These are phyloP conservation scores for Dactylis glomerata DNA, from an alignment of 176 grass and related monocot species.

Conservation along the genomic window DNA sequence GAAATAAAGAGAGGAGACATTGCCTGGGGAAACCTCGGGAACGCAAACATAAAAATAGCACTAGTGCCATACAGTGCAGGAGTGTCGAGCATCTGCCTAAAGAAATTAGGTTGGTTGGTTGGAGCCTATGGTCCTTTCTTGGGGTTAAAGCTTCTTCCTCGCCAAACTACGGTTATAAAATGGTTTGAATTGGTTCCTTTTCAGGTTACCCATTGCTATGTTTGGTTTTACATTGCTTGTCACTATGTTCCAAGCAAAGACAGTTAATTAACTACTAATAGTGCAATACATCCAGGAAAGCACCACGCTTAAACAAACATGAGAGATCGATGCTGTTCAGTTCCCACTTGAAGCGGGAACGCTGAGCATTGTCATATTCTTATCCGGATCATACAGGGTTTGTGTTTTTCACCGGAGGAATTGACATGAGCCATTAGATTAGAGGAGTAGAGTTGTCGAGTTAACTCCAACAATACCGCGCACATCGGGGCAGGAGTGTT, in stretches of 20 bases:
- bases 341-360: constrained; percentile 15
- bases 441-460: too few relatives aligned
- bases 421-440: too few relatives aligned
- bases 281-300: constrained; percentile 10
- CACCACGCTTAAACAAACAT: background rate
- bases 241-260: background rate
- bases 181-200: constrained; percentile 7
- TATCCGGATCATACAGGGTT: background rate
- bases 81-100: constrained; percentile 15
- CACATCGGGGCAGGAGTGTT: too few relatives aligned
- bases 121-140: background rate
- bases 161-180: background rate
- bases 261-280: background rate
- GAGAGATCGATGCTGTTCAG: background rate
- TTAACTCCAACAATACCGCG: too few relatives aligned
- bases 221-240: constrained; percentile 5
- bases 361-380: constrained; percentile 5
- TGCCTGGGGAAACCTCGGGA: constrained; percentile 70
- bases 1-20: constrained; percentile 34
- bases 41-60: constrained; percentile 44
- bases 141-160: constrained; percentile 10
- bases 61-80: constrained; percentile 34
- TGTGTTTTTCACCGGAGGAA: too few relatives aligned
- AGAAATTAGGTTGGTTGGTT: background rate
- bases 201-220: constrained; percentile 22